Evolutionary conservation across 179 eudicot species (phyloP).

Genomic region (Camellia oleifera): DNA sequence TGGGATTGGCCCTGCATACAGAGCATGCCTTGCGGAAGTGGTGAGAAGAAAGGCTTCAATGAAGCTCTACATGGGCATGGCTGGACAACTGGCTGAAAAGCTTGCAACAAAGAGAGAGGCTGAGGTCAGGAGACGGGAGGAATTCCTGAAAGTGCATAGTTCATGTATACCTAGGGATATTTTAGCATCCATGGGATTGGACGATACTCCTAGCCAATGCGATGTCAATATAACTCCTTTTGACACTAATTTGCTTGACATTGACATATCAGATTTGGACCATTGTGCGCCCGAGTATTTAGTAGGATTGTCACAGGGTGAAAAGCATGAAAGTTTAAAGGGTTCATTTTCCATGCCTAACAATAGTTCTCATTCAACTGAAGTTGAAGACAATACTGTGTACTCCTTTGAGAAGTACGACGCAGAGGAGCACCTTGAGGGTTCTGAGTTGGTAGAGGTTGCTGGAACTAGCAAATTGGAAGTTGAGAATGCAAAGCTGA

Average conservation of each 20-base stretch:
- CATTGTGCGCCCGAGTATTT: constrained; percentile 86
- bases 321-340: constrained; percentile 53
- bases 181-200: constrained; percentile 84
- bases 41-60: constrained; percentile 92
- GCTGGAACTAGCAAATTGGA: constrained; percentile 95
- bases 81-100: constrained; percentile 93
- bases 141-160: constrained; percentile 68
- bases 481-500: constrained; percentile 93
- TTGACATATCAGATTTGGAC: constrained; percentile 77
- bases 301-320: constrained; percentile 56
- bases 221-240: constrained; percentile 88
- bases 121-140: constrained; percentile 89
- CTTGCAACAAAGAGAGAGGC: constrained; percentile 88
- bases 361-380: constrained; percentile 47
- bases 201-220: constrained; percentile 89
- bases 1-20: constrained; percentile 77
- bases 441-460: constrained; percentile 69
- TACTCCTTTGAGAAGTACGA: constrained; percentile 38
- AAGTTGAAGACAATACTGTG: constrained; percentile 40
- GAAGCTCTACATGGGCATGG: constrained; percentile 99
- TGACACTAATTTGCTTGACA: constrained; percentile 81
- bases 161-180: constrained; percentile 80
- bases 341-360: constrained; percentile 54
- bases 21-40: constrained; percentile 92
- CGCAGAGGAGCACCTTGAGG: constrained; percentile 47